Evolutionary conservation across 768 basidiomycete genomes (phyloP), one percentile per base, ranked within the genome.

Genomic region (Daedalea quercina): DNA sequence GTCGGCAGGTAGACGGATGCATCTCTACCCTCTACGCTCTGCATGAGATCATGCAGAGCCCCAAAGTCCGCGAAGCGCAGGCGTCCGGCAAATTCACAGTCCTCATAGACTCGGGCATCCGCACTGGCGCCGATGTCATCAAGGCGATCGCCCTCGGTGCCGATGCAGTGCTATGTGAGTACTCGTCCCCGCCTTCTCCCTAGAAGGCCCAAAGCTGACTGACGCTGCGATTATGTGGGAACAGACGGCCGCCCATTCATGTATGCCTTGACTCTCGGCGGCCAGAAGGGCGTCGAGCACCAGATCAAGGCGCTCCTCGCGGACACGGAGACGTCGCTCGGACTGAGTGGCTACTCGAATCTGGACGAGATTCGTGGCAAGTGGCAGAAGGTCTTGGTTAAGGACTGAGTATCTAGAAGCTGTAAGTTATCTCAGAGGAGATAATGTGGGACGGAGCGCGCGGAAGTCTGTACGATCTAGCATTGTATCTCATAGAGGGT

Each of bases 121-220:
- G 92, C 42, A 87, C 84, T 0, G 92, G 89, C 11, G 79, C 81
- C 42, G 93, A 95, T 56, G 79, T 93, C 44, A 75, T 91, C 67
- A 89, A 90, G 66, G 92, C 93, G 0, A 68, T 94, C 25, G 90
- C 90, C 1, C 73, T 94, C 0, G 91, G 93, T 40, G 92, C 93
- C 8, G 85, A 94, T 59, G 90, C 74, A 8, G 82, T 94, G 15
- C 66, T 93, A 19, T 73, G 82, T 90, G 58, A 59, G 87, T 76
- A 7, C 35, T 11, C 26, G 26, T 44, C n/a, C 31, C 7, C 40
- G 8, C 17, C 9, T 28, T 42, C 43, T 9, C 42, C 17, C 37
- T 6, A 31, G 28, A 31, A 31, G 28, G 8, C 19, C 28, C 13
- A 20, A 26, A 17, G 28, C 22, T 35, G 51, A 13, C 47, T 24